phyloP scores from a whole-genome alignment of 2,329 filamentous ascomycete genomes.

The Paraphaeosphaeria minitans region DNA sequence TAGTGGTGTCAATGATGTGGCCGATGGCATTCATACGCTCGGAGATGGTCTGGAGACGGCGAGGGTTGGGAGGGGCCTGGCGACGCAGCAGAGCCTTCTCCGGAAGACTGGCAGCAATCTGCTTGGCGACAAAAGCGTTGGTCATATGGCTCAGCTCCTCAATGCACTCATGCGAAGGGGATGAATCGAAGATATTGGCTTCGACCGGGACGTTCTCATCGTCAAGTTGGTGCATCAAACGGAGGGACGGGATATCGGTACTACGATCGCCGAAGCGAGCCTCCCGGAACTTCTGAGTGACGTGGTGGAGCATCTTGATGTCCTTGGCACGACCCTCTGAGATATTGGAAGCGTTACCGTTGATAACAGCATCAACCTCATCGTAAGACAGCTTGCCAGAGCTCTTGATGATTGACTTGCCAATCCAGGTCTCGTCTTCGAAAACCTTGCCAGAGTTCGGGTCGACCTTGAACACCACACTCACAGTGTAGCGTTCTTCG shows the following conservation, averaged over 20 bases:
- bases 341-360: conserved; percentile 68
- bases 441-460: conserved; percentile 76
- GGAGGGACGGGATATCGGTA: conserved; percentile 80
- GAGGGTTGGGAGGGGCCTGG: conserved; percentile 82
- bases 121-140: conserved; percentile 87
- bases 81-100: conserved; percentile 92
- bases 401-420: conserved; percentile 92
- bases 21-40: conserved; percentile 92
- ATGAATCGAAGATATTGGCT: conserved; percentile 93
- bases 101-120: conserved; percentile 76
- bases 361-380: conserved; percentile 82
- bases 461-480: conserved; percentile 91
- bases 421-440: conserved; percentile 91
- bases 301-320: conserved; percentile 76
- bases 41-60: conserved; percentile 86
- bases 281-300: conserved; percentile 90
- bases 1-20: conserved; percentile 85
- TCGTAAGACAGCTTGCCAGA: conserved; percentile 81
- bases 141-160: conserved; percentile 95
- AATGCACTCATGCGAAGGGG: conserved; percentile 85
- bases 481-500: conserved; percentile 89
- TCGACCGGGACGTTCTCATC: conserved; percentile 98
- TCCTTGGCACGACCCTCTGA: conserved; percentile 72
- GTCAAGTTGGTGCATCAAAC: conserved; percentile 90
- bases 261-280: conserved; percentile 79